phyloP scores from a whole-genome alignment of 2,329 filamentous ascomycete genomes.

The Botrytis porri region DNA sequence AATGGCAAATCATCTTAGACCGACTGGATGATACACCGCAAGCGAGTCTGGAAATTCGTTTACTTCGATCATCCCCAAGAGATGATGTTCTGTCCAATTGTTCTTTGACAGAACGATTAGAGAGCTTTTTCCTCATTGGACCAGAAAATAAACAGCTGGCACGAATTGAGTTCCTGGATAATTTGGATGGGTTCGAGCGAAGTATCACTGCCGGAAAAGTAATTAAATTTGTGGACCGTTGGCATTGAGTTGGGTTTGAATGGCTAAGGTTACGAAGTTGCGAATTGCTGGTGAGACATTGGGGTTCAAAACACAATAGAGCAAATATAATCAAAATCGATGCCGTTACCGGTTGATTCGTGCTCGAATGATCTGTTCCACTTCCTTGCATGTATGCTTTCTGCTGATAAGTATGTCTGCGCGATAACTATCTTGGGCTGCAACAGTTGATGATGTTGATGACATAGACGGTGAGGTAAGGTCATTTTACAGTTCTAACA shows the following conservation, averaged over 20 bases:
- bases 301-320: neutral
- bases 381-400: neutral
- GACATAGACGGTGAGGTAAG: no score
- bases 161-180: neutral
- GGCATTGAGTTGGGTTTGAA: neutral
- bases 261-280: neutral
- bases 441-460: neutral
- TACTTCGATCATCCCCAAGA: neutral
- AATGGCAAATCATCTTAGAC: slow-evolving; percentile 6
- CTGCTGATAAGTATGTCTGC: neutral
- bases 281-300: neutral
- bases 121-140: neutral
- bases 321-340: neutral
- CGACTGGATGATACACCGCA: neutral
- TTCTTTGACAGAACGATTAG: neutral
- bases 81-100: neutral
- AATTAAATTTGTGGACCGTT: slow-evolving; percentile 8
- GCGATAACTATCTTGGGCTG: no score
- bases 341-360: neutral
- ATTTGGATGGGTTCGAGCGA: neutral
- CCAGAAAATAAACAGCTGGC: neutral
- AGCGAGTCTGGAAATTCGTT: neutral
- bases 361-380: neutral
- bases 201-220: neutral
- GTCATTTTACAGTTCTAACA: no score